Evolutionary conservation across 177 flowering plant species (phyloP).

Genomic region (Vitis hybrid): DNA sequence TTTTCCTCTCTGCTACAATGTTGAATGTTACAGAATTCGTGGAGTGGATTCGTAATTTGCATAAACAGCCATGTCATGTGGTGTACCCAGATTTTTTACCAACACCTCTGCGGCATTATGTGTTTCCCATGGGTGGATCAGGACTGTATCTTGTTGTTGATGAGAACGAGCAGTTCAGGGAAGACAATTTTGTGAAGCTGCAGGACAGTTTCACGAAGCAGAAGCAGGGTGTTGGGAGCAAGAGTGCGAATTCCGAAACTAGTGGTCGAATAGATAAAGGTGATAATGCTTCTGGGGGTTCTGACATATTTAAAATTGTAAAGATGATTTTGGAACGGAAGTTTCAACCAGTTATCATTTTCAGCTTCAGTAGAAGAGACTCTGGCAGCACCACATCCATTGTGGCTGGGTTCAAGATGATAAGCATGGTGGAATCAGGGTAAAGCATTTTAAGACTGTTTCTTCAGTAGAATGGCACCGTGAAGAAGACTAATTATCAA

Average conservation of each 20-base stretch:
- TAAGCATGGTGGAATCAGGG: conserved; percentile 32
- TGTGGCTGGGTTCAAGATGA: no score
- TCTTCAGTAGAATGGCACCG: no score
- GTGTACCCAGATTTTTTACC: conserved; percentile 98
- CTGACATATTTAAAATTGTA: conserved; percentile 92
- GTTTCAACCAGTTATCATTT: conserved; percentile 94
- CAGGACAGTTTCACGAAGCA: conserved; percentile 78
- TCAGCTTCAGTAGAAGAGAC: conserved; percentile 98
- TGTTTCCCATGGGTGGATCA: conserved; percentile 84
- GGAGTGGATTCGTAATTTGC: conserved; percentile 95
- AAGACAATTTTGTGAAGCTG: conserved; percentile 81
- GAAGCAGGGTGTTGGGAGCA: conserved; percentile 43
- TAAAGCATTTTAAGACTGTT: no score
- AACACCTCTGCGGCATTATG: conserved; percentile 95
- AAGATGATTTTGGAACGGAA: conserved; percentile 99
- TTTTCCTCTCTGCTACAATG: conserved; percentile 97
- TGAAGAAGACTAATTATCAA: no score
- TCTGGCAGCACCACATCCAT: conserved; percentile 96
- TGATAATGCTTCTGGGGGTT: conserved; percentile 72
- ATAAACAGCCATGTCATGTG: conserved; percentile 97
- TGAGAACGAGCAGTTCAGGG: conserved; percentile 90
- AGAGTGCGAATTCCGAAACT: conserved; percentile 43
- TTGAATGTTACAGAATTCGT: conserved; percentile 99
- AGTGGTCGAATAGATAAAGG: conserved; percentile 76
- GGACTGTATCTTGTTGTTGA: conserved; percentile 95